phyloP scores from a whole-genome alignment of 805 yeast species.

The Saccharomyces jurei region DNA sequence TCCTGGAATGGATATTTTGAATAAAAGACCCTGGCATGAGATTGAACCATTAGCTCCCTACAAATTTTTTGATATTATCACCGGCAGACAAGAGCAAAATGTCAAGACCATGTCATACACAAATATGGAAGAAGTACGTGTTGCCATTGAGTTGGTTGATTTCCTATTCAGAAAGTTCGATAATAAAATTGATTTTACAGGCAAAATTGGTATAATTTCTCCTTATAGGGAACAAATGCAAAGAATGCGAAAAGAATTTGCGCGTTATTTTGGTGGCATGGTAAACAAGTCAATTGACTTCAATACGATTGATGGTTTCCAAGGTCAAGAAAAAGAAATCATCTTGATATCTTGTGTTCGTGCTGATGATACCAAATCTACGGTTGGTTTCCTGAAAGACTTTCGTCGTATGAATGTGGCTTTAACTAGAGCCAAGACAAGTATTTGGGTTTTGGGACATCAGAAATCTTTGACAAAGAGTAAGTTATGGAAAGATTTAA shows the following conservation, averaged over 20 bases:
- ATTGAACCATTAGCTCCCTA: constrained; percentile 58
- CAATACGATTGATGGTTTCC: constrained; percentile 96
- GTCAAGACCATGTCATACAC: constrained; percentile 58
- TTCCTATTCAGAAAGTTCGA: constrained; percentile 44
- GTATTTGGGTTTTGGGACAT: constrained; percentile 89
- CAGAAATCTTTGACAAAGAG: constrained; percentile 55
- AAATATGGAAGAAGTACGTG: constrained; percentile 62
- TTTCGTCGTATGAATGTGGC: constrained; percentile 96
- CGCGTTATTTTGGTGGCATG: constrained; percentile 49
- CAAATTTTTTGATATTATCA: constrained; percentile 59
- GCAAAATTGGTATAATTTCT: constrained; percentile 82
- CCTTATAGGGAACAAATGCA: constrained; percentile 88
- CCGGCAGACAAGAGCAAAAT: constrained; percentile 60
- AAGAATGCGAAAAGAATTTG: constrained; percentile 49
- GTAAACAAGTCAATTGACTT: constrained; percentile 69
- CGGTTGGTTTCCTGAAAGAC: constrained; percentile 86
- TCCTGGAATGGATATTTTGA: constrained; percentile 52
- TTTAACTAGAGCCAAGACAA: constrained; percentile 82
- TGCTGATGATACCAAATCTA: constrained; percentile 49
- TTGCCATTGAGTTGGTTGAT: constrained; percentile 61
- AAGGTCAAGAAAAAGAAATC: constrained; percentile 94
- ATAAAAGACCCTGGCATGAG: constrained; percentile 69
- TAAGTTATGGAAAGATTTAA: constrained; percentile 63
- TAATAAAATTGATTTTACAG: constrained; percentile 42
- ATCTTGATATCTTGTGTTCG: constrained; percentile 93